These are phyloP conservation scores for Eucalyptus leucophloia DNA, from an alignment of 345 rosid genomes.

Conservation along the genomic window DNA sequence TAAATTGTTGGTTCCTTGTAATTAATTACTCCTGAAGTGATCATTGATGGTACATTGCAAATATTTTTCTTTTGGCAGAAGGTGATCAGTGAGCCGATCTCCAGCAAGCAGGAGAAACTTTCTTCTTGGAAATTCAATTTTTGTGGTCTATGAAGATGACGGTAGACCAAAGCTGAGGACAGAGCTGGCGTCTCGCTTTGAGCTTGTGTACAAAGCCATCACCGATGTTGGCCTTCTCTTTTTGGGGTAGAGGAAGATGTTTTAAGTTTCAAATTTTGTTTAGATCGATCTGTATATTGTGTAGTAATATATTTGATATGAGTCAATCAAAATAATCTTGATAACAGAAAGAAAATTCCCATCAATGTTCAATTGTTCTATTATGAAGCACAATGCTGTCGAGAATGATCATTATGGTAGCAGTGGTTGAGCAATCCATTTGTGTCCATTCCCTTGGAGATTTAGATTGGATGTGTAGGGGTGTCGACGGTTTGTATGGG, in stretches of 20 bases:
- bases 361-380: neutral
- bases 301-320: neutral
- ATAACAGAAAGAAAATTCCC: neutral
- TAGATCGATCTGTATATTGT: neutral
- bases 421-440: neutral
- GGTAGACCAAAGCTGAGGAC: neutral
- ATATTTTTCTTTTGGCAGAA: neutral
- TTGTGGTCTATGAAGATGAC: neutral
- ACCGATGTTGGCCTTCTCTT: neutral
- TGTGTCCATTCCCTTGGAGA: neutral
- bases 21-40: neutral
- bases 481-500: neutral
- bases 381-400: neutral
- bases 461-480: neutral
- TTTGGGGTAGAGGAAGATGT: neutral
- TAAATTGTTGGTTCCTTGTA: neutral
- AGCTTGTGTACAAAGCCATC: neutral
- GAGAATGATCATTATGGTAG: too few species aligned
- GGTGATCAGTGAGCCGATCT: neutral
- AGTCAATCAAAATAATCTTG: neutral
- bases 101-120: neutral
- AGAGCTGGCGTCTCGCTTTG: neutral
- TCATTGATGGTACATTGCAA: neutral
- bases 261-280: neutral
- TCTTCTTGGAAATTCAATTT: neutral